Evolutionary conservation across 192 early-diverging fungal species (phyloP).

Genomic region (Coemansia sp.): DNA sequence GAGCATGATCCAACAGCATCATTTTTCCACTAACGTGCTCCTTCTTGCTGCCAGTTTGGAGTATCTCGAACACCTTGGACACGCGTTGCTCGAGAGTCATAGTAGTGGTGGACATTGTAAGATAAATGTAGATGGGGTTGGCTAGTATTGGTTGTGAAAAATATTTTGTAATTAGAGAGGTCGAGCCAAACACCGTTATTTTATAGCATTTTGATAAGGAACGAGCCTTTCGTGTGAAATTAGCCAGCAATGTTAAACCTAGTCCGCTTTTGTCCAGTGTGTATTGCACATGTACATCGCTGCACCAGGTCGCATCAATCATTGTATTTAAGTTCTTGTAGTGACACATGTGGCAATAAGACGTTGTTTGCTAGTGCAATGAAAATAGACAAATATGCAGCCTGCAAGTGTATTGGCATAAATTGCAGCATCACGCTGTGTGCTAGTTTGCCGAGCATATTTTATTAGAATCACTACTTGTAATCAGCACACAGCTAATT

Average conservation of each 20-base stretch:
- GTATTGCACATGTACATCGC: background rate
- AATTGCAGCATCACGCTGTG: background rate
- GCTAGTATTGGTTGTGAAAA: background rate
- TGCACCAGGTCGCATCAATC: background rate
- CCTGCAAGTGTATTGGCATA: background rate
- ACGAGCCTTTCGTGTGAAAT: too few relatives aligned
- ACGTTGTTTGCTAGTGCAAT: too few relatives aligned
- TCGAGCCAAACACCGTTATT: too few relatives aligned
- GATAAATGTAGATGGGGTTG: background rate
- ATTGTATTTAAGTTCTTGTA: background rate
- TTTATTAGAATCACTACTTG: too few relatives aligned
- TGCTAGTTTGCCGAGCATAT: background rate
- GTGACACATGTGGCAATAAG: too few relatives aligned
- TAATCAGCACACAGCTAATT: background rate
- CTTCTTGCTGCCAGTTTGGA: slow-evolving; percentile 55
- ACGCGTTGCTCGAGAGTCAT: slow-evolving; percentile 14
- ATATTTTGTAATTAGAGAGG: background rate
- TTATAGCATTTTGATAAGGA: too few relatives aligned
- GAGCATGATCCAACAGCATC: too few relatives aligned
- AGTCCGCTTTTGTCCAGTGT: background rate
- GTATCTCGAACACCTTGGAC: slow-evolving; percentile 52
- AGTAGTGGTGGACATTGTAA: background rate
- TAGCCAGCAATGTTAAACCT: background rate
- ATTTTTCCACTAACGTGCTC: slow-evolving; percentile 52
- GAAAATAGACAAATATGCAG: background rate